A percentile compares a stretch with the other conserved stretches of the same genome.
Evolutionary conservation across 768 basidiomycete species (phyloP).

Genomic region (Auricularia sp.): DNA sequence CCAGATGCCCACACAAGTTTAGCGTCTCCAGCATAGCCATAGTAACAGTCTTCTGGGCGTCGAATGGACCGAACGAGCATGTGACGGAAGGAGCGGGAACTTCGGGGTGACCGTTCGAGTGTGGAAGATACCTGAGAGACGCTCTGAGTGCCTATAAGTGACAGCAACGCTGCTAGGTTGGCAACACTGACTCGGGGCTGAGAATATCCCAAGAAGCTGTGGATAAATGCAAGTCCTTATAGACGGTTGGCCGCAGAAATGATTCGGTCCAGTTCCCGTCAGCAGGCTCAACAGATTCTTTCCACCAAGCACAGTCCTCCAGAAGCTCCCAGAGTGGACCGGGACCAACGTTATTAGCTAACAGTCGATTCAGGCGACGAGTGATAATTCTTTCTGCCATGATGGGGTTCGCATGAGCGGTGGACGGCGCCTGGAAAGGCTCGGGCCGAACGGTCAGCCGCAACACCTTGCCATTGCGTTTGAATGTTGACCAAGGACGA

Average conservation of each 20-base stretch:
- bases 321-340: constrained; percentile 73
- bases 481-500: not conserved
- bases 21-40: constrained; percentile 48
- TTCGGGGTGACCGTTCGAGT: constrained; percentile 42
- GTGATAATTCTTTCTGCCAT: constrained; percentile 38
- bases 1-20: constrained; percentile 42
- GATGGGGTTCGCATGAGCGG: constrained; percentile 46
- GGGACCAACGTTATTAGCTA: constrained; percentile 63
- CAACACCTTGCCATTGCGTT: not conserved
- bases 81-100: constrained; percentile 43
- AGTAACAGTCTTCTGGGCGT: constrained; percentile 37
- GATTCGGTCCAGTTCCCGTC: not conserved
- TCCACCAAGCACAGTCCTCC: constrained; percentile 73
- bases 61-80: constrained; percentile 61
- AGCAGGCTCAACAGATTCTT: constrained; percentile 31
- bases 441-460: constrained; percentile 40
- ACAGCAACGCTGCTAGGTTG: constrained; percentile 3
- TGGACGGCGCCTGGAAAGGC: constrained; percentile 36
- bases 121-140: constrained; percentile 50
- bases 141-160: constrained; percentile 30
- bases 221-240: not conserved
- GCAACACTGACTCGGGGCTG: constrained; percentile 35
- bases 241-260: constrained; percentile 5
- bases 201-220: constrained; percentile 36
- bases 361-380: constrained; percentile 55